These are phyloP conservation scores for Pyrenopolyporus hunteri DNA, from an alignment of 495 filamentous ascomycete genomes.

Conservation along the genomic window DNA sequence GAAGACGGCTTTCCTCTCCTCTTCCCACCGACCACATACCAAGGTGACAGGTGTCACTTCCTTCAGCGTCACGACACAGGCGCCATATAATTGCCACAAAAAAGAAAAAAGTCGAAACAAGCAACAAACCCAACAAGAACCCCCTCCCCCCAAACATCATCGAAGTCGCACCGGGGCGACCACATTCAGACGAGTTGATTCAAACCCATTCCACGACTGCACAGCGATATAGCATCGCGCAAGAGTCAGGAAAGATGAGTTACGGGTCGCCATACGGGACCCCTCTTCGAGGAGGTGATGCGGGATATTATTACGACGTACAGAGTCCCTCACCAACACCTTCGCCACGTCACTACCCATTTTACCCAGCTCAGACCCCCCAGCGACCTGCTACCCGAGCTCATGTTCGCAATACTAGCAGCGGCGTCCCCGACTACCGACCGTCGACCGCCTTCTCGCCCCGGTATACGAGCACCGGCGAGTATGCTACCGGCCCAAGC, in stretches of 20 bases:
- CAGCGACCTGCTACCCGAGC: constrained; percentile 55
- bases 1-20: constrained; percentile 55
- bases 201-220: constrained; percentile 14
- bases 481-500: constrained; percentile 57
- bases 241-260: constrained; percentile 49
- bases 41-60: constrained; percentile 60
- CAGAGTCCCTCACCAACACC: constrained; percentile 58
- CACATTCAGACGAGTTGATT: constrained; percentile 10
- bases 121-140: constrained; percentile 15
- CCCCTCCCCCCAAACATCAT: no score
- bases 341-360: constrained; percentile 53
- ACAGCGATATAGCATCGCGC: constrained; percentile 40
- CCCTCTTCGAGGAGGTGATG: constrained; percentile 43
- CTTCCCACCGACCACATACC: constrained; percentile 62
- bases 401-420: constrained; percentile 53
- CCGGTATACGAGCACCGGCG: constrained; percentile 60
- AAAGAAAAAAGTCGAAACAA: constrained; percentile 33
- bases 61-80: constrained; percentile 55
- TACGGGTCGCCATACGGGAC: constrained; percentile 56
- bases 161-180: constrained; percentile 34
- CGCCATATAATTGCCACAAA: constrained; percentile 42
- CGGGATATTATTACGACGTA: constrained; percentile 50
- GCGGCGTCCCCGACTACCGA: constrained; percentile 46
- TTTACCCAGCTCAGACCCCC: constrained; percentile 52
- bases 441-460: constrained; percentile 51